Conservation (phyloP, 306 rosid genomes). For the Sesbania bispinosa region DNA sequence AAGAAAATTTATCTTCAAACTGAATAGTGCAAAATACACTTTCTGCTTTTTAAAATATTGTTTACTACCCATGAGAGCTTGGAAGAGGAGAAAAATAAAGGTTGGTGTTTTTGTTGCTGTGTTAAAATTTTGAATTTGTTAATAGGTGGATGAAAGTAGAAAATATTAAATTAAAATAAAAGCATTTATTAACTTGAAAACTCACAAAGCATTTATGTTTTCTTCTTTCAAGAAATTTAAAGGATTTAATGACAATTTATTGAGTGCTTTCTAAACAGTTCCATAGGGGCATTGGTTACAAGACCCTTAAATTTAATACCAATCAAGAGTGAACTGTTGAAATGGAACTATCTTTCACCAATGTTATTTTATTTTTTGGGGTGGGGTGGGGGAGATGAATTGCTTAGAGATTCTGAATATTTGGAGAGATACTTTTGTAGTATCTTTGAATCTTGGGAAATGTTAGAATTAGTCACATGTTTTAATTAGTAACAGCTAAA, state of each 20-base stretch:
- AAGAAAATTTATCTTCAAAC: slow-evolving; percentile 6
- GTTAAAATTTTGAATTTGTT: not conserved
- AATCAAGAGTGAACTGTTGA: no score
- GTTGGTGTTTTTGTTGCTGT: not conserved
- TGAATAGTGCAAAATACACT: not conserved
- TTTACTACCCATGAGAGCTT: not conserved
- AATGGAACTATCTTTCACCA: not conserved
- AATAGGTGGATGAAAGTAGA: not conserved
- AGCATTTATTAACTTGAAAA: not conserved
- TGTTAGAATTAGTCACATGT: no score
- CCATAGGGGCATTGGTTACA: not conserved
- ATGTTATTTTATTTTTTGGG: not conserved
- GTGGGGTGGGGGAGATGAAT: not conserved
- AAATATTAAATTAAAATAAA: not conserved
- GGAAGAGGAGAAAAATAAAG: not conserved
- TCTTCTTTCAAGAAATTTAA: not conserved
- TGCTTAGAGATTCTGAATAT: not conserved
- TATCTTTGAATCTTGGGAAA: not conserved
- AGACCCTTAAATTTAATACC: not conserved
- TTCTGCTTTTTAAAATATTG: not conserved
- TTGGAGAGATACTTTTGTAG: not conserved
- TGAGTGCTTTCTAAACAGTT: not conserved
- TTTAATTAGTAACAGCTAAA: no score
- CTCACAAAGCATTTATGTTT: not conserved
- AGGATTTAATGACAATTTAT: not conserved